phyloP scores from a whole-genome alignment of 805 yeast species.

The Candida ficus region DNA sequence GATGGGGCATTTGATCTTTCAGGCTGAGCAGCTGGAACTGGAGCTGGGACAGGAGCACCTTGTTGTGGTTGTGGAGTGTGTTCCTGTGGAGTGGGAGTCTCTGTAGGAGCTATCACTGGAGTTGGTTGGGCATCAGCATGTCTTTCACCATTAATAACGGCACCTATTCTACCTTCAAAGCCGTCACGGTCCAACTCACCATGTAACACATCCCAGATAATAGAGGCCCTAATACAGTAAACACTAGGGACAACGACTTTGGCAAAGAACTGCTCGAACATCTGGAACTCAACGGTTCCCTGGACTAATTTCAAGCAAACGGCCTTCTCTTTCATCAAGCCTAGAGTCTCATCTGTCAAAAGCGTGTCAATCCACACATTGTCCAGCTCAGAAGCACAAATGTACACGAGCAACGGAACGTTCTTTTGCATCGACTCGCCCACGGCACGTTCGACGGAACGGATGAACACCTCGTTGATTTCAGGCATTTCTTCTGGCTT shows the following conservation, averaged over 20 bases:
- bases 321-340: slow-evolving; percentile 23
- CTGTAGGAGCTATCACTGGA: neutral
- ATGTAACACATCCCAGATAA: slow-evolving; percentile 38
- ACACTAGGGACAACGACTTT: slow-evolving; percentile 49
- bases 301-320: slow-evolving; percentile 37
- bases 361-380: slow-evolving; percentile 21
- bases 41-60: neutral
- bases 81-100: no score
- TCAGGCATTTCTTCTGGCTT: no score
- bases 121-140: slow-evolving; percentile 6
- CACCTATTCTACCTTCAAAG: slow-evolving; percentile 20
- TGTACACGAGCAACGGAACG: slow-evolving; percentile 37
- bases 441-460: slow-evolving; percentile 36
- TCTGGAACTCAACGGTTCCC: slow-evolving; percentile 38
- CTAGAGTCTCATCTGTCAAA: slow-evolving; percentile 12
- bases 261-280: slow-evolving; percentile 55
- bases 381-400: slow-evolving; percentile 23
- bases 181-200: slow-evolving; percentile 26
- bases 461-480: slow-evolving; percentile 18
- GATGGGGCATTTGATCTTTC: slow-evolving; percentile 7
- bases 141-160: slow-evolving; percentile 4
- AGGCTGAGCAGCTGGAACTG: slow-evolving; percentile 1
- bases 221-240: slow-evolving; percentile 45
- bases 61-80: neutral
- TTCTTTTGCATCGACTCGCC: slow-evolving; percentile 30